Percentiles rank a stretch among this genome's conserved stretches.
Conservation (phyloP, 805 yeast genomes). For the Candida coquimbonensis region DNA sequence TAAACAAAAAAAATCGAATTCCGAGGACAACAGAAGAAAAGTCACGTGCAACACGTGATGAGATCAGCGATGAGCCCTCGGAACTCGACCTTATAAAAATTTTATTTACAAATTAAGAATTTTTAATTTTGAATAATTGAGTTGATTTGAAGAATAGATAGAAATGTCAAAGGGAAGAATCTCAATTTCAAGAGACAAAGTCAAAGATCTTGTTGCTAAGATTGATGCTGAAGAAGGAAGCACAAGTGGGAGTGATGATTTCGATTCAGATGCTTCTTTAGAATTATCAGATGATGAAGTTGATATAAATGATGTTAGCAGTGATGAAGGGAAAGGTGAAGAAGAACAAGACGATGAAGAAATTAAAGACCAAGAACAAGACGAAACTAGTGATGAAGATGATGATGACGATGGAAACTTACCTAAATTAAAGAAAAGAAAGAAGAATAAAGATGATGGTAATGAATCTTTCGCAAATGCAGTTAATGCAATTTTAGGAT, state of each 20-base stretch:
- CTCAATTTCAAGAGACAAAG: constrained; percentile 1
- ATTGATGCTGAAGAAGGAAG: constrained; percentile 10
- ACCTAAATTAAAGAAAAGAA: constrained; percentile 46
- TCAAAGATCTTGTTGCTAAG: constrained; percentile 4
- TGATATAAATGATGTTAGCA: constrained; percentile 5
- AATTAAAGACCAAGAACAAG: constrained; percentile 5
- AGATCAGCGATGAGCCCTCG: constrained; percentile 5
- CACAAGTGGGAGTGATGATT: constrained; percentile 7
- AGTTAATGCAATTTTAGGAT: constrained; percentile 73
- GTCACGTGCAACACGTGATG: neutral
- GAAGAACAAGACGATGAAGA: constrained; percentile 14
- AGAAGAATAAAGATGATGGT: constrained; percentile 60
- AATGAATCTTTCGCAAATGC: constrained; percentile 75
- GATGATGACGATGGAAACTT: constrained; percentile 31
- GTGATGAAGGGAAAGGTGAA: constrained; percentile 11
- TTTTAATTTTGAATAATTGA: neutral
- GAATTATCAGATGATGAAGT: constrained; percentile 8
- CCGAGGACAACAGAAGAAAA: neutral
- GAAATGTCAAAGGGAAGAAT: constrained; percentile 6
- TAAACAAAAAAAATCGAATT: neutral
- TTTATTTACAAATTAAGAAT: neutral
- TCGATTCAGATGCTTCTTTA: constrained; percentile 10
- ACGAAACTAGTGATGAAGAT: constrained; percentile 7
- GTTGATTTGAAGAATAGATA: too few relatives aligned
- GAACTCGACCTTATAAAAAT: neutral